These are phyloP conservation scores for Phytopythium chamaehyphon DNA, from an alignment of 352 stramenopile species.

Conservation along the genomic window DNA sequence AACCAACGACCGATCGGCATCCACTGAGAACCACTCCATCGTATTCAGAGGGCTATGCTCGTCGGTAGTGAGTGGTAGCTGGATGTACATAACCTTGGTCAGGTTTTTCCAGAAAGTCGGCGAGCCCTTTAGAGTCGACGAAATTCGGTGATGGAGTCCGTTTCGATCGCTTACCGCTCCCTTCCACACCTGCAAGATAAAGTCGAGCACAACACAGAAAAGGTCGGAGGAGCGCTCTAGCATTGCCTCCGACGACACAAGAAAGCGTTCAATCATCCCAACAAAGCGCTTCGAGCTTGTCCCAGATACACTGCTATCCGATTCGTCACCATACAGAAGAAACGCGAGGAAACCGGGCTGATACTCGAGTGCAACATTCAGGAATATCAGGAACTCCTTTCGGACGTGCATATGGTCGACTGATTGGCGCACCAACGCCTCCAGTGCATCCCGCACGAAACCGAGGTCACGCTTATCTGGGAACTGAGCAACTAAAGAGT, in stretches of 20 bases:
- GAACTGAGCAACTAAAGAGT: slow-evolving; percentile 54
- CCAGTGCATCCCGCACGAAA: slow-evolving; percentile 34
- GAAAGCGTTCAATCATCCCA: slow-evolving; percentile 42
- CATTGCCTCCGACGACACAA: slow-evolving; percentile 51
- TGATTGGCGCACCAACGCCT: slow-evolving; percentile 29
- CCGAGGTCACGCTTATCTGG: slow-evolving; percentile 33
- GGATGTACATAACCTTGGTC: slow-evolving; percentile 49
- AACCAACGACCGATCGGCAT: slow-evolving; percentile 8
- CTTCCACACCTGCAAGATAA: slow-evolving; percentile 56
- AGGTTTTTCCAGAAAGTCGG: slow-evolving; percentile 57
- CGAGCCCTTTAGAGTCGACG: slow-evolving; percentile 26
- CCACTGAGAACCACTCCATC: slow-evolving; percentile 4
- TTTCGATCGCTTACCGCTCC: slow-evolving; percentile 34
- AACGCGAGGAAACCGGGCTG: slow-evolving; percentile 60
- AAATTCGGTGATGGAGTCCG: slow-evolving; percentile 45
- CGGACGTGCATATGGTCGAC: slow-evolving; percentile 15
- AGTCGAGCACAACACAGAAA: slow-evolving; percentile 49
- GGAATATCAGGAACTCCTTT: slow-evolving; percentile 45
- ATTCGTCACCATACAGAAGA: slow-evolving; percentile 40
- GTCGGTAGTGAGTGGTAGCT: slow-evolving; percentile 41
- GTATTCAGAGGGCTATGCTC: slow-evolving; percentile 39
- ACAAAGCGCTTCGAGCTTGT: slow-evolving; percentile 24
- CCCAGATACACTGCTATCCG: neutral
- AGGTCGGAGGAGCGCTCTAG: slow-evolving; percentile 53
- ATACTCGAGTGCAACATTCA: slow-evolving; percentile 49